These are phyloP conservation scores for Lonicera japonica DNA, from an alignment of 129 eudicot genomes.

Conservation along the genomic window DNA sequence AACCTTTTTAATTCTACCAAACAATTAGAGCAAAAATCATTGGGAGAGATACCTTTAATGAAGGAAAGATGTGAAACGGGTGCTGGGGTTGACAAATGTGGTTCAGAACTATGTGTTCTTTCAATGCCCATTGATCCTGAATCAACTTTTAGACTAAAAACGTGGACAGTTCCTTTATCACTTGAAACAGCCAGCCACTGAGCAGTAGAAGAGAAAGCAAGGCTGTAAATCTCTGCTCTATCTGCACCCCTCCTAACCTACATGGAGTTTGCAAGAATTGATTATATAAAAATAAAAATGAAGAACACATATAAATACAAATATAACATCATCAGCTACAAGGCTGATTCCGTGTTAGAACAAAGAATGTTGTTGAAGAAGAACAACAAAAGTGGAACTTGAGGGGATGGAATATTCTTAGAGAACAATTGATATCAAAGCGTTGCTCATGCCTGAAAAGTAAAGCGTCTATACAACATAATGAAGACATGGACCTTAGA, in stretches of 20 bases:
- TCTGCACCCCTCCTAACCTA: constrained; percentile 76
- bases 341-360: too few relatives aligned
- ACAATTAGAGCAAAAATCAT: not conserved
- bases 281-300: not conserved
- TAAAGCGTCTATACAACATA: too few relatives aligned
- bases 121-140: constrained; percentile 22
- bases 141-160: constrained; percentile 50
- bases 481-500: too few relatives aligned
- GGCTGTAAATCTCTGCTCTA: constrained; percentile 68
- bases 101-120: constrained; percentile 33
- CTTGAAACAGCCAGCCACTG: constrained; percentile 75
- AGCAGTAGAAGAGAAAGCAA: constrained; percentile 57
- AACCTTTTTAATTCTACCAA: not conserved
- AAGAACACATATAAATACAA: not conserved
- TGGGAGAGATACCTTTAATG: constrained; percentile 42
- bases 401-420: too few relatives aligned
- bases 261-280: not conserved
- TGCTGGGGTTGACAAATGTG: constrained; percentile 30
- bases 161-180: constrained; percentile 65
- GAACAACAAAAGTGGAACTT: too few relatives aligned
- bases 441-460: too few relatives aligned
- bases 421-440: too few relatives aligned
- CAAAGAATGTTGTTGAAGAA: too few relatives aligned
- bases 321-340: too few relatives aligned
- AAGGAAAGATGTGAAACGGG: constrained; percentile 63